phyloP scores from a whole-genome alignment of 2,329 filamentous ascomycete species.

The Polytolypa hystricis region DNA sequence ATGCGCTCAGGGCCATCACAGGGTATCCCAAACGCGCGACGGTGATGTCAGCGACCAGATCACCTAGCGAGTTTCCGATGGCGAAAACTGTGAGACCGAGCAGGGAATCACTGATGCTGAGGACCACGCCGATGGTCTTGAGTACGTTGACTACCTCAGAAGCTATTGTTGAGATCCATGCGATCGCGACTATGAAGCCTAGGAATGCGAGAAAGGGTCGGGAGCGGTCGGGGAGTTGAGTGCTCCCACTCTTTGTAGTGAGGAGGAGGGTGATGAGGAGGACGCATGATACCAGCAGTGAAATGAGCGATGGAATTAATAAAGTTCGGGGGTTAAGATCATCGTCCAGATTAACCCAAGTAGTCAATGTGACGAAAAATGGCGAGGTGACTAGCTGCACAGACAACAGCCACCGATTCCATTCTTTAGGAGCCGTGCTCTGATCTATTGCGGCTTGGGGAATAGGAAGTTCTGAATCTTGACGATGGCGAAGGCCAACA shows the following conservation, averaged over 20 bases:
- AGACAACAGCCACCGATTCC: constrained; percentile 85
- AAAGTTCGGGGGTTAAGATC: constrained; percentile 43
- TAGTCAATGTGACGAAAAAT: constrained; percentile 64
- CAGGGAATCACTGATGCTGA: constrained; percentile 89
- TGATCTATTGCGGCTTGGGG: constrained; percentile 17
- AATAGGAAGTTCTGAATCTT: constrained; percentile 31
- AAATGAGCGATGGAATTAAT: constrained; percentile 47
- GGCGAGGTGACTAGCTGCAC: constrained; percentile 81
- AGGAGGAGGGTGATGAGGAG: constrained; percentile 56
- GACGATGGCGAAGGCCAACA: constrained; percentile 5
- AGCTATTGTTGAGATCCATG: constrained; percentile 93
- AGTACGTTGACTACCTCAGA: constrained; percentile 91
- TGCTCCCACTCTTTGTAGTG: constrained; percentile 43
- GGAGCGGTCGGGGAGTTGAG: constrained; percentile 57
- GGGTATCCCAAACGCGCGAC: constrained; percentile 88
- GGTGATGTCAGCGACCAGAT: constrained; percentile 88
- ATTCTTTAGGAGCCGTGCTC: constrained; percentile 41
- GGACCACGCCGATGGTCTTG: constrained; percentile 82
- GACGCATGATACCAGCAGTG: constrained; percentile 57
- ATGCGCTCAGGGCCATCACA: constrained; percentile 89
- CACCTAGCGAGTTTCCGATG: constrained; percentile 87
- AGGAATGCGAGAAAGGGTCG: constrained; percentile 74
- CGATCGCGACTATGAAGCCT: constrained; percentile 82
- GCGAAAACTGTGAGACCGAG: constrained; percentile 92
- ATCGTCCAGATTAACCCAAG: constrained; percentile 50